Evolutionary conservation across 1,139 yeast genomes (phyloP).

Genomic region (Pichia terricola): DNA sequence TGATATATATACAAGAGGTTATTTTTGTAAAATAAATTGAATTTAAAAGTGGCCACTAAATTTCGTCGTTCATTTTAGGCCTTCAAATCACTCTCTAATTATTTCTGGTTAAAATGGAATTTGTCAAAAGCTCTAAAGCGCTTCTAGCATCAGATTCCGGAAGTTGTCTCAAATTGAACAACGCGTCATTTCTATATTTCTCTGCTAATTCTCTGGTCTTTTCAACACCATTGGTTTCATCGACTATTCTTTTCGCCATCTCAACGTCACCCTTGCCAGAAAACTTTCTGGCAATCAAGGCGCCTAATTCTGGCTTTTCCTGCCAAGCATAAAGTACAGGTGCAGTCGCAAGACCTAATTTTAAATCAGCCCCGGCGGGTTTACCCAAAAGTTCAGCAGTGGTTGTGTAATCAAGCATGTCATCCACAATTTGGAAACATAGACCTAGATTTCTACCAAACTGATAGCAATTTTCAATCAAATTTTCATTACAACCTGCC

Average conservation of each 20-base stretch:
- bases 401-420: slow-evolving; percentile 87
- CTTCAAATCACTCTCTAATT: no score
- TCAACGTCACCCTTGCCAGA: slow-evolving; percentile 75
- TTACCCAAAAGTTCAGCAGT: slow-evolving; percentile 79
- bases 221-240: slow-evolving; percentile 61
- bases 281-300: slow-evolving; percentile 75
- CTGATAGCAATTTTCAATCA: slow-evolving; percentile 78
- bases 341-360: slow-evolving; percentile 92
- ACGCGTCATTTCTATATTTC: slow-evolving; percentile 66
- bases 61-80: no score
- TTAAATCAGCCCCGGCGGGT: slow-evolving; percentile 91
- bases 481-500: slow-evolving; percentile 67
- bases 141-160: slow-evolving; percentile 88
- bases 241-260: slow-evolving; percentile 65
- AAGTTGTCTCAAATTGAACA: slow-evolving; percentile 55
- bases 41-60: no score
- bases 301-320: slow-evolving; percentile 75
- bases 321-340: slow-evolving; percentile 95
- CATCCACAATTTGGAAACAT: slow-evolving; percentile 95
- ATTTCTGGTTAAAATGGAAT: slow-evolving; percentile 66
- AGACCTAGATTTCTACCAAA: slow-evolving; percentile 91
- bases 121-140: slow-evolving; percentile 79
- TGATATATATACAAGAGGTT: no score
- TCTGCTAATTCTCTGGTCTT: slow-evolving; percentile 73
- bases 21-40: no score